phyloP scores from a whole-genome alignment of 306 rosid species.

The Inga oerstediana region DNA sequence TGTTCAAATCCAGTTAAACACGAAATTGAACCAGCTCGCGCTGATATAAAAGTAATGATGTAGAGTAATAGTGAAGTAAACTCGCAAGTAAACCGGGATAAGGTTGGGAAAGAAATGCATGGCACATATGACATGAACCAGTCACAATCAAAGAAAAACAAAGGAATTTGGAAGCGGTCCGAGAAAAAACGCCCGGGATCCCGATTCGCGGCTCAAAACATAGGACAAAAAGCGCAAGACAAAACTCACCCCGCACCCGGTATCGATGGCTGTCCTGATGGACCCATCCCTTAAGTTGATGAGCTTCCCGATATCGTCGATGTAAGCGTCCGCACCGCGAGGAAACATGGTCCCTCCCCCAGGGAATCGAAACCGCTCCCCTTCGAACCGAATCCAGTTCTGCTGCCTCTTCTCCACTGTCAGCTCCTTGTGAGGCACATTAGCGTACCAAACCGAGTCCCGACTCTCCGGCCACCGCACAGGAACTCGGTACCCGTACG shows the following conservation, averaged over 20 bases:
- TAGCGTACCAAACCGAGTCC: conserved; percentile 71
- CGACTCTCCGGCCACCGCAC: conserved; percentile 89
- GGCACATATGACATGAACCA: neutral
- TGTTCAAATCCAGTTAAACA: too few relatives aligned
- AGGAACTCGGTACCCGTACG: conserved; percentile 60
- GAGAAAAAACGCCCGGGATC: neutral
- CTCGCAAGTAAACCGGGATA: too few relatives aligned
- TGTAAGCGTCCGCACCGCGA: conserved; percentile 77
- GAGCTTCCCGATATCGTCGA: conserved; percentile 72
- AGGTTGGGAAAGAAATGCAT: neutral
- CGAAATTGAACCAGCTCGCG: neutral
- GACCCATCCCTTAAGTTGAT: conserved; percentile 74
- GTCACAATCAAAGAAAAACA: neutral
- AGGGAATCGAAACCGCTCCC: conserved; percentile 73
- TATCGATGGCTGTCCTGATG: conserved; percentile 90
- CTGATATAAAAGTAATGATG: neutral
- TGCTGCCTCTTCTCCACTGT: conserved; percentile 85
- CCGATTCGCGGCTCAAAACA: neutral
- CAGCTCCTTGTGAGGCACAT: conserved; percentile 87
- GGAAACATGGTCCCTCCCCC: conserved; percentile 99
- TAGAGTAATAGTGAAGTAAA: neutral
- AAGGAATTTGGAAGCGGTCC: neutral
- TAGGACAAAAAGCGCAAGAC: neutral
- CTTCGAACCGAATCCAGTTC: conserved; percentile 77
- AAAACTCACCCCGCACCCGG: conserved; percentile 93